These are phyloP conservation scores for Euphorbia celastroides DNA, from an alignment of 441 rosid species.

Conservation along the genomic window DNA sequence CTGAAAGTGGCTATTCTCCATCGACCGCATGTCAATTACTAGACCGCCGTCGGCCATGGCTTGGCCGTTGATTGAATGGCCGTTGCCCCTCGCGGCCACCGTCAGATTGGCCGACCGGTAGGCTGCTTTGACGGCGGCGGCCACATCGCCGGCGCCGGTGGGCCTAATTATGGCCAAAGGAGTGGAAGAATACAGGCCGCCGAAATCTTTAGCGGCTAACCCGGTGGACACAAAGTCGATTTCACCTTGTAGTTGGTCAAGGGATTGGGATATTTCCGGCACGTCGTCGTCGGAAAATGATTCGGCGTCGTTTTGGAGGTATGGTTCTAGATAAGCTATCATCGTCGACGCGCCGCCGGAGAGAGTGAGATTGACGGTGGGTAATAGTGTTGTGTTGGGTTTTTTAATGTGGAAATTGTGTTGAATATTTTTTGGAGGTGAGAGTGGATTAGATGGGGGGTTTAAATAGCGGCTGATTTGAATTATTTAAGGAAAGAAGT, in stretches of 20 bases:
- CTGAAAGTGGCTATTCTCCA: conserved; percentile 40
- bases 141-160: conserved; percentile 53
- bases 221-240: conserved; percentile 29
- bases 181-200: conserved; percentile 53
- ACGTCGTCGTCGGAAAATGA: conserved; percentile 34
- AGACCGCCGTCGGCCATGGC: conserved; percentile 81
- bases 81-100: conserved; percentile 92
- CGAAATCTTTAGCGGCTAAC: conserved; percentile 67
- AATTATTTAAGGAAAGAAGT: conserved; percentile 10
- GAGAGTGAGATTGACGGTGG: neutral
- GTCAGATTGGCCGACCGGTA: conserved; percentile 49
- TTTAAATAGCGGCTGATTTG: conserved; percentile 32
- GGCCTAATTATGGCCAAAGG: conserved; percentile 69
- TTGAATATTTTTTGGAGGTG: neutral
- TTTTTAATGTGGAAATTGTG: neutral
- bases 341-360: conserved; percentile 38
- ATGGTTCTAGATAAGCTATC: conserved; percentile 70
- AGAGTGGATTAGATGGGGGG: neutral
- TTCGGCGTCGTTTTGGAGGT: conserved; percentile 65
- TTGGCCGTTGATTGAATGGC: conserved; percentile 95
- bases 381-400: neutral
- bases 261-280: conserved; percentile 35
- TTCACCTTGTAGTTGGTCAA: conserved; percentile 45
- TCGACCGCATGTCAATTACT: conserved; percentile 70
- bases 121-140: conserved; percentile 45